Base-by-base conservation (phyloP, 305 asterid genomes). In the Nicotiana rustica region DNA sequence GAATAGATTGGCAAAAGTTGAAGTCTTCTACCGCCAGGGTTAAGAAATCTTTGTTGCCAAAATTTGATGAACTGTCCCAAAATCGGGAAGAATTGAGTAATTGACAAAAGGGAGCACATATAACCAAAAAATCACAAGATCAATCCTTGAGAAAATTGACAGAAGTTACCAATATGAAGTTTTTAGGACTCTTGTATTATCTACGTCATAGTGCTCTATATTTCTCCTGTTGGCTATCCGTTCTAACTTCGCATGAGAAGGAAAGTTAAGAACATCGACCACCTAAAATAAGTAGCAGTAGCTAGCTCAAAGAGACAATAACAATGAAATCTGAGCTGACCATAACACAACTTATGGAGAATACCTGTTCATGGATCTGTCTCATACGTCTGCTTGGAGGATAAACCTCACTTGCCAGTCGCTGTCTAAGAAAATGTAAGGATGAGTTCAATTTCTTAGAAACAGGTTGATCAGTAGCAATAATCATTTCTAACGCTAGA, bases 21-120 rank as follows among this genome's bases (percentile, higher is more conserved):
- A 91, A 96, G 86, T 96, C 99, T 88, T 89, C 86, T 73, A 87
- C 89, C 1, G 99, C 93, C 84, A 94, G 85, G 68, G 55, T 82
- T 82, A 88, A 85, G 85, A 94, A 83, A 83, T 93, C 97, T 87
- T 86, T 81, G 88, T 89, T 90, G 84, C 92, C 88, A 79, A 93
- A 87, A 89, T 88, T 94, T 70, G 94, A 89, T 12, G 93, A 93
- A 86, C 98, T 94, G 88, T 82, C 73, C 70, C 56, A 77, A 85
- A 89, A 59, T 73, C 19, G 44, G 77, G 41, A 73, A 38, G 77
- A 77, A 82, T 73, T 19, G 15, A 61, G 10, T 25, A 77, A 21
- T 59, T 41, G 55, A 44, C 65, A 31, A 76, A 80, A 67, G 14
- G 49, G 81, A 35, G 41, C 4, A 81, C 17, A 29, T 29, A 75